Base-by-base conservation (phyloP, 306 rosid genomes). In the Cyclanthera cordifolia region DNA sequence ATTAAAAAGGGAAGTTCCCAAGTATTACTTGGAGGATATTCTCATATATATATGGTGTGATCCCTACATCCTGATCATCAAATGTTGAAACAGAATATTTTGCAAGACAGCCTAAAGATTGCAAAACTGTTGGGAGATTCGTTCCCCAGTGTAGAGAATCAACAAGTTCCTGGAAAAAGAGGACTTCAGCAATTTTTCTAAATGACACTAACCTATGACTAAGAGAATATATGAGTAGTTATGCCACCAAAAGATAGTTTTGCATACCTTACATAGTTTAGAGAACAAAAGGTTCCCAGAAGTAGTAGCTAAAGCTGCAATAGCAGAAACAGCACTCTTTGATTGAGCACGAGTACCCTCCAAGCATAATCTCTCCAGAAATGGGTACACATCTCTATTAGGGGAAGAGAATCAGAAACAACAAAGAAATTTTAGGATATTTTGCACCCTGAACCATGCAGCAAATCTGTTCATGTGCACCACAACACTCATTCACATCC, bases 21-120 rank as follows among this genome's bases (percentile, higher is more conserved):
- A 77, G 55, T 71, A 73, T 81, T 86, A 93, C 98, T 73, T 85
- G 86, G 77, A 93, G 82, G 55, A 93, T 80, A 21, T 76, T 83
- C 82, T 84, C 76, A 53, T 70, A 77, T 72, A 93, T 80, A 74
- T 72, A 83, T 14, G 82, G 72, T 20, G 83, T 76, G 78, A 93
- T 87, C 83, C 82, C 88, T 37, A 37, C 43, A 59, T 63, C 78
- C 54, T 73, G 86, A 83, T 85, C 67, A 76, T 83, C 94, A 68
- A 89, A 86, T 66, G 82, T 76, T 48, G 91, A 37, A 37, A 37
- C 70, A 79, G 88, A 85, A 80, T 83, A 76, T 75, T 87, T 86
- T 25, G 94, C 86, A 74, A 87, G 75, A 72, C 96, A 93, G 39
- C 98, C 90, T 74, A 93, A 70, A 72, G 98, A 87, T 82, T 93